Conservation (phyloP, 2,329 filamentous ascomycete species). For the Phaeophleospora eucalypticola region DNA sequence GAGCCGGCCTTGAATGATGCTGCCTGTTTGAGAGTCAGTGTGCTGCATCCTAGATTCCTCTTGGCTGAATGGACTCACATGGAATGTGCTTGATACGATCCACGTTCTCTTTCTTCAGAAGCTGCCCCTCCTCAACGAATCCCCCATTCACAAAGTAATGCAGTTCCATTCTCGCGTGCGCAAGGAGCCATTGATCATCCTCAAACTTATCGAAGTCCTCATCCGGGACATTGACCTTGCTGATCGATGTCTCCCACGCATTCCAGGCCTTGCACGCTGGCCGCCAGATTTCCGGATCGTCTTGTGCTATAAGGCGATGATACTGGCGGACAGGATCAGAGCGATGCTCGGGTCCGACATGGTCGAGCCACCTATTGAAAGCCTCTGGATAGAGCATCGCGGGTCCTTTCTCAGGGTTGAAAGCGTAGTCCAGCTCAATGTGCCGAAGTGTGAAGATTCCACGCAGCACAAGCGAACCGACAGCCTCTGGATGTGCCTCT, state of each 20-base stretch:
- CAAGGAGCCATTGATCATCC: slow-evolving; percentile 10
- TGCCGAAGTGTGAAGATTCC: slow-evolving; percentile 14
- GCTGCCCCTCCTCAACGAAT: slow-evolving; percentile 12
- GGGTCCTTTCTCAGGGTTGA: neutral
- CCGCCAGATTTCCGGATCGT: neutral
- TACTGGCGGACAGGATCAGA: slow-evolving; percentile 6
- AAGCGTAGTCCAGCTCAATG: slow-evolving; percentile 9
- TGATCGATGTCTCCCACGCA: slow-evolving; percentile 6
- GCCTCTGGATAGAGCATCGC: slow-evolving; percentile 15
- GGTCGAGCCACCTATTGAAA: slow-evolving; percentile 6
- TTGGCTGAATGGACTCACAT: slow-evolving; percentile 7
- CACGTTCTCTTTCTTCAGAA: slow-evolving; percentile 11
- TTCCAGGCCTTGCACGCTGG: slow-evolving; percentile 13
- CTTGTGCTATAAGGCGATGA: slow-evolving; percentile 5
- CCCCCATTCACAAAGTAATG: slow-evolving; percentile 13
- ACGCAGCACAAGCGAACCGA: slow-evolving; percentile 13
- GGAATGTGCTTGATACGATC: slow-evolving; percentile 15
- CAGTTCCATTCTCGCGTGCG: slow-evolving; percentile 11
- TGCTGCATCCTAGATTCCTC: neutral
- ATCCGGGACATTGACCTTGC: slow-evolving; percentile 4
- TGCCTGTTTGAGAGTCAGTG: slow-evolving; percentile 6
- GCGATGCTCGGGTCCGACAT: slow-evolving; percentile 7
- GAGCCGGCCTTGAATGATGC: slow-evolving; percentile 13
- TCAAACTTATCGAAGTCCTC: slow-evolving; percentile 8
- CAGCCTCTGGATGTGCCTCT: slow-evolving; percentile 8